Evolutionary conservation across 148 eudicot genomes (phyloP).

Genomic region (Spergularia marina): DNA sequence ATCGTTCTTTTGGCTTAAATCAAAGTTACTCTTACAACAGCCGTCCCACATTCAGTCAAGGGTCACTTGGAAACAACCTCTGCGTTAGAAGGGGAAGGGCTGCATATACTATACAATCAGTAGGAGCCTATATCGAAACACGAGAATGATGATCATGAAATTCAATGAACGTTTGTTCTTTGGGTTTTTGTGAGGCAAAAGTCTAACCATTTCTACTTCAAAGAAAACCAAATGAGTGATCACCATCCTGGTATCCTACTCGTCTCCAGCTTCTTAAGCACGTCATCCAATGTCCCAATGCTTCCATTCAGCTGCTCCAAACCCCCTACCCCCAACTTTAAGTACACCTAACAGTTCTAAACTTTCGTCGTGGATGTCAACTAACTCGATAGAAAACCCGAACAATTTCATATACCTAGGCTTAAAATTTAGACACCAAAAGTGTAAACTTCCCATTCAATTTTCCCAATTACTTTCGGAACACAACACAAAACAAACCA

Average conservation of each 20-base stretch:
- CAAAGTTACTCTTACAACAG: too few relatives aligned
- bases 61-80: too few relatives aligned
- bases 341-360: not conserved
- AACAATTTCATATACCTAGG: not conserved
- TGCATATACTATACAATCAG: too few relatives aligned
- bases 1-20: too few relatives aligned
- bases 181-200: not conserved
- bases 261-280: not conserved
- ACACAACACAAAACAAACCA: not conserved
- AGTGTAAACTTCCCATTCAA: too few relatives aligned
- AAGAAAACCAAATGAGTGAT: not conserved
- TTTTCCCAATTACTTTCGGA: too few relatives aligned
- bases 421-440: not conserved
- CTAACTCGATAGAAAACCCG: not conserved
- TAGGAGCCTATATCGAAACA: too few relatives aligned
- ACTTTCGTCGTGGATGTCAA: not conserved
- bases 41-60: too few relatives aligned
- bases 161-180: too few relatives aligned
- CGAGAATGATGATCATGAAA: too few relatives aligned
- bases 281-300: not conserved
- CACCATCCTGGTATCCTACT: not conserved
- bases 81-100: too few relatives aligned
- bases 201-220: not conserved
- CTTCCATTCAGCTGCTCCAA: not conserved
- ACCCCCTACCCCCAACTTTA: not conserved